phyloP scores from a whole-genome alignment of 1,139 yeast genomes.

The Scheffersomyces cryptocercus region DNA sequence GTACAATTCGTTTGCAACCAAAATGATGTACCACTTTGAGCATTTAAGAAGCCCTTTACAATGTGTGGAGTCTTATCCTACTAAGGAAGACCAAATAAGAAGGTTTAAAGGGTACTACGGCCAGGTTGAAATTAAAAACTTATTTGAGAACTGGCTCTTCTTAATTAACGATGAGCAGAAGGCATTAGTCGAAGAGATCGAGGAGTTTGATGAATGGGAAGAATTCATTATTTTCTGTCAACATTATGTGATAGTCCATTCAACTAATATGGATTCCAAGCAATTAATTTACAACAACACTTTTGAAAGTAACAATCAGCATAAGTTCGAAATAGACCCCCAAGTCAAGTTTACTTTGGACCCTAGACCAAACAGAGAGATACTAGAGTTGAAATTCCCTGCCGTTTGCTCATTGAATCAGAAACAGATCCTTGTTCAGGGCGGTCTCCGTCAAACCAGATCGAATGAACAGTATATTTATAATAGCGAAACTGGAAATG shows the following conservation, averaged over 20 bases:
- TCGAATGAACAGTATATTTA: conserved; percentile 18
- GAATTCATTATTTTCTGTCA: conserved; percentile 78
- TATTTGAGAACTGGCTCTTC: conserved; percentile 59
- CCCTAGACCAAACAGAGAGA: conserved; percentile 1
- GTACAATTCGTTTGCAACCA: conserved; percentile 67
- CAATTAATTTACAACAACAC: conserved; percentile 4
- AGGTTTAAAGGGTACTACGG: conserved; percentile 52
- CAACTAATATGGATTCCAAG: conserved; percentile 40
- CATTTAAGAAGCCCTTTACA: conserved; percentile 70
- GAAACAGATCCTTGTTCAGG: conserved; percentile 40
- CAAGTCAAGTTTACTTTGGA: conserved; percentile 8
- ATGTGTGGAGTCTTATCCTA: conserved; percentile 63
- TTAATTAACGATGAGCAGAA: conserved; percentile 44
- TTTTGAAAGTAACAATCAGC: not conserved
- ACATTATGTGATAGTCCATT: conserved; percentile 71
- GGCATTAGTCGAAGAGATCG: conserved; percentile 48
- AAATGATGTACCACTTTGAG: conserved; percentile 73
- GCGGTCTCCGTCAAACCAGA: conserved; percentile 58
- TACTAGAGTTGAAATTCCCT: conserved; percentile 47
- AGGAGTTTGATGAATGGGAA: conserved; percentile 83
- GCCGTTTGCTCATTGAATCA: conserved; percentile 32
- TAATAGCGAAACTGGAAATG: conserved; percentile 9
- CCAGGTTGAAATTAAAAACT: conserved; percentile 52
- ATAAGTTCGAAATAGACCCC: conserved; percentile 7
- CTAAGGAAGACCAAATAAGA: conserved; percentile 45